Percentiles rank a stretch among this genome's conserved stretches.
Evolutionary conservation across 805 yeast genomes (phyloP).

Genomic region (Scheffersomyces spartinae): DNA sequence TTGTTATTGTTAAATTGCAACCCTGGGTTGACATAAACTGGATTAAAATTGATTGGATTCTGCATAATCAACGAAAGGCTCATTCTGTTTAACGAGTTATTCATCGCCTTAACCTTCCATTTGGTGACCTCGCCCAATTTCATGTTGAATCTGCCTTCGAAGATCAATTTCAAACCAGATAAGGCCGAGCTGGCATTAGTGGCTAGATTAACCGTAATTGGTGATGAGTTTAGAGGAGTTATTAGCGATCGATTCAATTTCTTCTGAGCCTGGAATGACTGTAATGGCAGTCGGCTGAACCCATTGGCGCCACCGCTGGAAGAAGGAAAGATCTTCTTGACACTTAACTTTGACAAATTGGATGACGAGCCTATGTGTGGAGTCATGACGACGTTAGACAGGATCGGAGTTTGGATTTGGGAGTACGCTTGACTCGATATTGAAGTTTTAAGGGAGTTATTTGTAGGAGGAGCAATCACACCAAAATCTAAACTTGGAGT

Average conservation of each 20-base stretch:
- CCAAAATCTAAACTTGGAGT: slow-evolving; percentile 25
- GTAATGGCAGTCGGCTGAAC: too few species aligned
- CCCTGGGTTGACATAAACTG: slow-evolving; percentile 8
- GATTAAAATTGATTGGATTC: slow-evolving; percentile 14
- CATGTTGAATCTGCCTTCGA: slow-evolving; percentile 52
- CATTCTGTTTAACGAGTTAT: slow-evolving; percentile 39
- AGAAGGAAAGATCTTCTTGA: not conserved
- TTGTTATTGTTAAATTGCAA: slow-evolving; percentile 4
- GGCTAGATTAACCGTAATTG: slow-evolving; percentile 25
- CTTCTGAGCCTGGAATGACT: too few species aligned
- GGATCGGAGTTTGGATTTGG: slow-evolving; percentile 12
- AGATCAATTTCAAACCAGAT: slow-evolving; percentile 33
- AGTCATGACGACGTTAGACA: slow-evolving; percentile 2
- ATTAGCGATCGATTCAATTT: too few species aligned
- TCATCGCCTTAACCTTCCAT: slow-evolving; percentile 59
- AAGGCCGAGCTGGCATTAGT: slow-evolving; percentile 16
- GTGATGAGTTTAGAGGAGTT: too few species aligned
- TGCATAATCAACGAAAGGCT: slow-evolving; percentile 37
- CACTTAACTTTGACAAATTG: slow-evolving; percentile 1
- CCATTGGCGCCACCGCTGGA: slow-evolving; percentile 1
- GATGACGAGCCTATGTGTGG: not conserved
- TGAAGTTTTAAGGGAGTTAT: slow-evolving; percentile 18
- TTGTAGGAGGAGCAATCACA: slow-evolving; percentile 26
- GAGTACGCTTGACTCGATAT: slow-evolving; percentile 5
- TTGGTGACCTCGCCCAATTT: slow-evolving; percentile 46